Evolutionary conservation across 2,329 filamentous ascomycete genomes (phyloP).

Genomic region (Paraphoma sp.): DNA sequence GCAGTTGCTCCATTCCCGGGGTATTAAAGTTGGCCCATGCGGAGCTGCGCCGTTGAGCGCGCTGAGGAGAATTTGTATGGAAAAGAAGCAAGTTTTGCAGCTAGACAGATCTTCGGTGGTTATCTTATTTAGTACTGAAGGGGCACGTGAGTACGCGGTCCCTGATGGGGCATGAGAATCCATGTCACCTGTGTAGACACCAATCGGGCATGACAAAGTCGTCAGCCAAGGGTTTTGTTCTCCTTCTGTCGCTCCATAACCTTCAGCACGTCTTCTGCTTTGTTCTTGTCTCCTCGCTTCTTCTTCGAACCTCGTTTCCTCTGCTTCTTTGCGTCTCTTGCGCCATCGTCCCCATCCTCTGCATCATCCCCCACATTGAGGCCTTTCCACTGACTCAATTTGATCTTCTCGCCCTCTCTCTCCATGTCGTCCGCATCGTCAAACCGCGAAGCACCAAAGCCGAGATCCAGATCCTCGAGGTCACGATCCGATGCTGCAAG

Average conservation of each 20-base stretch:
- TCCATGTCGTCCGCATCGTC: conserved; percentile 89
- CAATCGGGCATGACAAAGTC: background rate
- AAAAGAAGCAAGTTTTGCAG: conserved; percentile 42
- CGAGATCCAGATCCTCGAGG: conserved; percentile 90
- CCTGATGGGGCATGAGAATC: conserved; percentile 3
- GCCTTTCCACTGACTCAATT: conserved; percentile 69
- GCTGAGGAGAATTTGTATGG: conserved; percentile 56
- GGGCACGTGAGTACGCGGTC: conserved; percentile 45
- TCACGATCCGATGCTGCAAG: conserved; percentile 77
- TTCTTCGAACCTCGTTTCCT: conserved; percentile 77
- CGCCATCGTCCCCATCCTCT: conserved; percentile 53
- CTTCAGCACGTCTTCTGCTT: conserved; percentile 77
- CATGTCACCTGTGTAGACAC: background rate
- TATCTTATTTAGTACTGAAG: conserved; percentile 72
- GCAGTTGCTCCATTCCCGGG: conserved; percentile 57
- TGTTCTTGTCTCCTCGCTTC: conserved; percentile 80
- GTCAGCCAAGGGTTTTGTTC: conserved; percentile 21
- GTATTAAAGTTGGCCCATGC: conserved; percentile 66
- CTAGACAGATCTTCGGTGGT: conserved; percentile 62
- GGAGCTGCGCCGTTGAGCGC: conserved; percentile 66
- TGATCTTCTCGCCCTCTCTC: conserved; percentile 62
- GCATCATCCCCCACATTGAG: conserved; percentile 61
- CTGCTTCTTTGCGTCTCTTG: conserved; percentile 62
- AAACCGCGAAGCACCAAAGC: conserved; percentile 86
- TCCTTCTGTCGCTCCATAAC: conserved; percentile 71